Conservation (phyloP, 306 rosid species). For the Cicer arietinum region DNA sequence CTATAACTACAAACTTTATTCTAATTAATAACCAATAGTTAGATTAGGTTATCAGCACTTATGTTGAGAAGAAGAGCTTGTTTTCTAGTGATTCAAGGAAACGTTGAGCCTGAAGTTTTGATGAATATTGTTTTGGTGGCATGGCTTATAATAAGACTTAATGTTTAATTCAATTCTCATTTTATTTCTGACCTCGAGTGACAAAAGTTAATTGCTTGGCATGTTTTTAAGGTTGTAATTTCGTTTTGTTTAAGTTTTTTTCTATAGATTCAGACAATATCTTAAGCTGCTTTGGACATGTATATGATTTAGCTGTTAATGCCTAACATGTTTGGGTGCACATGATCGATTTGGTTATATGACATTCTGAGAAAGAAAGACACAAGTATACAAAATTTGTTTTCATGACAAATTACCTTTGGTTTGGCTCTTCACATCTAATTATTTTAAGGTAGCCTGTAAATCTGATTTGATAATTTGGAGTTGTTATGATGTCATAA, state of each 20-base stretch:
- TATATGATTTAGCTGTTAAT: constrained; percentile 1
- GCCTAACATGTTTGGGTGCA: constrained; percentile 3
- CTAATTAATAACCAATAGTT: constrained; percentile 5
- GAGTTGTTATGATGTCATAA: not conserved
- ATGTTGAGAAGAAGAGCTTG: constrained; percentile 1
- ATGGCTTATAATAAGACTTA: constrained; percentile 10
- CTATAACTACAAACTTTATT: constrained; percentile 16
- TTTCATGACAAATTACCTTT: constrained; percentile 11
- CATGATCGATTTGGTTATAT: constrained; percentile 14
- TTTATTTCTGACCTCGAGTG: constrained; percentile 21
- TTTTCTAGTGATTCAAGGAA: constrained; percentile 5
- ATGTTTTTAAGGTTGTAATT: constrained; percentile 27
- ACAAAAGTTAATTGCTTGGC: constrained; percentile 1
- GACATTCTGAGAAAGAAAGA: not conserved
- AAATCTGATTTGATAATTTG: constrained; percentile 18
- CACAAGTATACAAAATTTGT: not conserved
- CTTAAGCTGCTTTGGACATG: constrained; percentile 26
- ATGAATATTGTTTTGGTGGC: constrained; percentile 10
- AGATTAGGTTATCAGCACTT: constrained; percentile 12
- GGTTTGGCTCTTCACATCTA: constrained; percentile 16
- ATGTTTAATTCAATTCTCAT: constrained; percentile 12
- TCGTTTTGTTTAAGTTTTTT: constrained; percentile 1
- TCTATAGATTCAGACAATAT: constrained; percentile 17
- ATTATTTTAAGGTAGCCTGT: constrained; percentile 25
- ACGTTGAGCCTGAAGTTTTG: constrained; percentile 25